These are phyloP conservation scores for Agapanthus africanus DNA, from an alignment of 106 monocot species.

Conservation along the genomic window DNA sequence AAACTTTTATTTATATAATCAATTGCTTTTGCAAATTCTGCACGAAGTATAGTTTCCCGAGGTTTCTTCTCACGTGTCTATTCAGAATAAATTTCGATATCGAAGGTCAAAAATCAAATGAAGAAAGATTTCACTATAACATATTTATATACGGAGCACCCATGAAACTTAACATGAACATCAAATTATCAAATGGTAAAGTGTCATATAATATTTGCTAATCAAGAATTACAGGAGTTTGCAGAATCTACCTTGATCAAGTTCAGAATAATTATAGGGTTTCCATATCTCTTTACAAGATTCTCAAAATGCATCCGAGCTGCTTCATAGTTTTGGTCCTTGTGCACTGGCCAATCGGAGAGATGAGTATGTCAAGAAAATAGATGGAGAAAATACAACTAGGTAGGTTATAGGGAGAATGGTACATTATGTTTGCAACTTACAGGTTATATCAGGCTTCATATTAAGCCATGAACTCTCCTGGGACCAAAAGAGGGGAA, in stretches of 20 bases:
- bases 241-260: conserved; percentile 72
- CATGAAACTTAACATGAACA: not conserved
- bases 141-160: not conserved
- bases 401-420: not conserved
- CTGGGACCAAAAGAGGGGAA: conserved; percentile 96
- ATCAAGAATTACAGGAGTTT: not conserved
- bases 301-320: conserved; percentile 92
- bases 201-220: not conserved
- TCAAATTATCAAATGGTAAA: not conserved
- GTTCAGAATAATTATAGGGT: conserved; percentile 87
- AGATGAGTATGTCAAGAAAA: conserved; percentile 5
- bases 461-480: conserved; percentile 85
- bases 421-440: conserved; percentile 16
- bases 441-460: conserved; percentile 91
- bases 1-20: conserved; percentile 57
- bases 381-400: not conserved
- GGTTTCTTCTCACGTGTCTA: conserved; percentile 70
- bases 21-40: conserved; percentile 78
- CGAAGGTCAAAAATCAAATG: not conserved
- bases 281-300: conserved; percentile 87
- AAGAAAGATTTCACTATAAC: not conserved
- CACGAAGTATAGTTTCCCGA: conserved; percentile 79
- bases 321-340: conserved; percentile 76
- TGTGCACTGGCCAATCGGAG: conserved; percentile 56
- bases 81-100: not conserved